Percentiles rank a stretch among this genome's conserved stretches.
These are phyloP conservation scores for Hura crepitans DNA, from an alignment of 441 rosid species.

Conservation along the genomic window DNA sequence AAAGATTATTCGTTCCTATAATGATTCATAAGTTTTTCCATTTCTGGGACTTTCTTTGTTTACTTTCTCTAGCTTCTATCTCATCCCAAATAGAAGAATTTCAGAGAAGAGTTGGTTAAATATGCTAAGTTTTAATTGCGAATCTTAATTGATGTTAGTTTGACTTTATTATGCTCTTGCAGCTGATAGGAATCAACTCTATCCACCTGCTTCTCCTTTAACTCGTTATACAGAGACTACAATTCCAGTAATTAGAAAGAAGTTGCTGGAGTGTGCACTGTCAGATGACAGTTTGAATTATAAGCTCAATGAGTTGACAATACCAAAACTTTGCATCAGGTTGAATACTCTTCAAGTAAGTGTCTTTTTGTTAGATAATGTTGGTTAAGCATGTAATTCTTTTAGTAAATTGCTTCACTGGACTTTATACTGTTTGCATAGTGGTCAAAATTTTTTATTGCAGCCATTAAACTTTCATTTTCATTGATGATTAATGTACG, in stretches of 20 bases:
- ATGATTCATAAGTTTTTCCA: not conserved
- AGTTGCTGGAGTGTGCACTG: constrained; percentile 46
- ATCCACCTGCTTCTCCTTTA: constrained; percentile 85
- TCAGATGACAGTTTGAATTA: constrained; percentile 46
- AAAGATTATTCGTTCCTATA: not conserved
- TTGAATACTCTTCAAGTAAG: constrained; percentile 91
- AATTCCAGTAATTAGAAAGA: constrained; percentile 67
- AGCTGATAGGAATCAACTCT: constrained; percentile 79
- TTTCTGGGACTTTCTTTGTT: not conserved
- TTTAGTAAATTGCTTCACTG: not conserved
- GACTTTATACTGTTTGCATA: not conserved
- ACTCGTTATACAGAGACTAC: constrained; percentile 79
- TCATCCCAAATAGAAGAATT: not conserved
- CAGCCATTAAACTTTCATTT: not conserved
- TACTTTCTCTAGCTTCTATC: not conserved
- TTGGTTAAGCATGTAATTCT: not conserved
- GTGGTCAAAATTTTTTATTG: not conserved
- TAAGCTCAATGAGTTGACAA: constrained; percentile 62
- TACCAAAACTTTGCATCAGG: constrained; percentile 84
- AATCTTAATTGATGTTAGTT: not conserved
- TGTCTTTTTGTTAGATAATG: constrained; percentile 14
- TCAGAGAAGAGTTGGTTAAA: not conserved
- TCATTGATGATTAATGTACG: not conserved
- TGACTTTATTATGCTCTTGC: constrained; percentile 30
- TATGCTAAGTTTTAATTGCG: not conserved